These are phyloP conservation scores for Tephrocybe sp. DNA, from an alignment of 768 basidiomycete genomes.

Conservation along the genomic window DNA sequence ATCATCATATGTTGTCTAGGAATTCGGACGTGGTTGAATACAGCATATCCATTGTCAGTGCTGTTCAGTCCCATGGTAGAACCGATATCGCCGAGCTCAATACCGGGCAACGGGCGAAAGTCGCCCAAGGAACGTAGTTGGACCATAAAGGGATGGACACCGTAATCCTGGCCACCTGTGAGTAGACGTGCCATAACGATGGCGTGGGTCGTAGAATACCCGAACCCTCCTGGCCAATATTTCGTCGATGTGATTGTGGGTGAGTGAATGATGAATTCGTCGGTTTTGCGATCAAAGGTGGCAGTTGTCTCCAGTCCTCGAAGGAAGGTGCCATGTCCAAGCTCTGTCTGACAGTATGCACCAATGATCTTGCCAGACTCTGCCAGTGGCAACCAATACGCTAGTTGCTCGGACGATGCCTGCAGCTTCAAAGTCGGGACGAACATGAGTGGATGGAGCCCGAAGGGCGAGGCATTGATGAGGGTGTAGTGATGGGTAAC, in stretches of 20 bases:
- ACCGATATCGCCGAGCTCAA: constrained; percentile 28
- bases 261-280: constrained; percentile 26
- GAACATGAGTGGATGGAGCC: constrained; percentile 24
- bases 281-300: constrained; percentile 20
- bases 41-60: constrained; percentile 25
- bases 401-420: constrained; percentile 21
- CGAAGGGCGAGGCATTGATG: constrained; percentile 25
- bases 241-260: constrained; percentile 24
- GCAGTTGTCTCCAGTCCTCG: constrained; percentile 27
- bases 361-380: constrained; percentile 23
- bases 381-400: constrained; percentile 23
- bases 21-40: constrained; percentile 22
- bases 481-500: constrained; percentile 16
- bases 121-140: constrained; percentile 25
- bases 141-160: constrained; percentile 25
- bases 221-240: constrained; percentile 26
- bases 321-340: constrained; percentile 28
- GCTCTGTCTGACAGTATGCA: constrained; percentile 26
- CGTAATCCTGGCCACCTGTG: constrained; percentile 16
- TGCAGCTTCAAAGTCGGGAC: constrained; percentile 22
- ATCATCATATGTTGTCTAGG: constrained; percentile 24
- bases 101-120: constrained; percentile 20
- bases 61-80: constrained; percentile 21
- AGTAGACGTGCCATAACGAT: constrained; percentile 26
- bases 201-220: constrained; percentile 24